A percentile compares a stretch with the other conserved stretches of the same genome.
phyloP scores from a whole-genome alignment of 345 rosid species.

The Rhizophora apiculata region DNA sequence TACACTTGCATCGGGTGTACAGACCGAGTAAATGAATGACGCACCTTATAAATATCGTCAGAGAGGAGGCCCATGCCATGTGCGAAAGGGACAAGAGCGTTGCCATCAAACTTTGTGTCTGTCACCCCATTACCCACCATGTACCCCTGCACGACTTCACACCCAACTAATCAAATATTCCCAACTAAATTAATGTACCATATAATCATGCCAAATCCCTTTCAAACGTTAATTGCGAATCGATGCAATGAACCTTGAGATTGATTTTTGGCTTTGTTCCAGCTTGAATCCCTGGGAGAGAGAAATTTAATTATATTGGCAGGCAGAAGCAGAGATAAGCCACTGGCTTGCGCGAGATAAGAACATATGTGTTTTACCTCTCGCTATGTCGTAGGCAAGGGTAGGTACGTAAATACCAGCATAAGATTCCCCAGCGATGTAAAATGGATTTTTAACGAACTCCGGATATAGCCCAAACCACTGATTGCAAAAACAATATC shows the following conservation, averaged over 20 bases:
- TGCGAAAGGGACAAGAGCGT: slow-evolving; percentile 32
- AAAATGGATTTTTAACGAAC: slow-evolving; percentile 41
- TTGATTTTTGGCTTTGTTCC: slow-evolving; percentile 33
- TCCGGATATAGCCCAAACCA: slow-evolving; percentile 47
- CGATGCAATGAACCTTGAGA: slow-evolving; percentile 35
- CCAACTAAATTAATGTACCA: no score
- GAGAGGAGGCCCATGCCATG: slow-evolving; percentile 50
- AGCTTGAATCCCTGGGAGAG: slow-evolving; percentile 27
- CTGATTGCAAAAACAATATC: slow-evolving; percentile 18
- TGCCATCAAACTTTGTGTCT: slow-evolving; percentile 18
- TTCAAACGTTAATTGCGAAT: background rate
- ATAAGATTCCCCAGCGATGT: slow-evolving; percentile 46
- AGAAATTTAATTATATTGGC: background rate
- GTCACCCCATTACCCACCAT: slow-evolving; percentile 42
- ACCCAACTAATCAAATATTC: background rate
- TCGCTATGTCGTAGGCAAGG: slow-evolving; percentile 33
- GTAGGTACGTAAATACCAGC: slow-evolving; percentile 46
- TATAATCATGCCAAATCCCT: background rate
- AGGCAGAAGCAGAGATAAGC: background rate
- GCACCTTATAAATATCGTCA: slow-evolving; percentile 30
- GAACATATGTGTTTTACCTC: slow-evolving; percentile 17
- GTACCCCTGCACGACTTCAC: slow-evolving; percentile 31
- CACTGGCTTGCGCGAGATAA: no score
- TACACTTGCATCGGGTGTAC: background rate
- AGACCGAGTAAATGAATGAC: background rate